Evolutionary conservation across 495 filamentous ascomycete genomes (phyloP).

Genomic region (Daldinia caldariorum): DNA sequence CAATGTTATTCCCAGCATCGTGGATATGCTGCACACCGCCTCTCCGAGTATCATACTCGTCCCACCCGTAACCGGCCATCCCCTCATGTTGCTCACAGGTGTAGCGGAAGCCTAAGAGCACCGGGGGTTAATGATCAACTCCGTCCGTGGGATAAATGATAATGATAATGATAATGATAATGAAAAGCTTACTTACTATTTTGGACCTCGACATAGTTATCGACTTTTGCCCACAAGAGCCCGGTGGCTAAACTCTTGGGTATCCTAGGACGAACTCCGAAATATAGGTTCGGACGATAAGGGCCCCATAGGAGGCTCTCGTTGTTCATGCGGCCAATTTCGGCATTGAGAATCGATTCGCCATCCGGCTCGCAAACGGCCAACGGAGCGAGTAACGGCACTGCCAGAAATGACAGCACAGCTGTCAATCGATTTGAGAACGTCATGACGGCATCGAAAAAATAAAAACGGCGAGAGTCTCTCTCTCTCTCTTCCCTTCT

Average conservation of each 20-base stretch:
- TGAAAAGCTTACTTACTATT: conserved; percentile 65
- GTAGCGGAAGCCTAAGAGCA: conserved; percentile 77
- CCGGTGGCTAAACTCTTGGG: conserved; percentile 85
- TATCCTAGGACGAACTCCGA: conserved; percentile 88
- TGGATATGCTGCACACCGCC: conserved; percentile 91
- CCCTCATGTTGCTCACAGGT: conserved; percentile 96
- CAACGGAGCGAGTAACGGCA: conserved; percentile 17
- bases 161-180: too few species aligned
- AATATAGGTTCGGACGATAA: conserved; percentile 95
- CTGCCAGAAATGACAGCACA: conserved; percentile 43
- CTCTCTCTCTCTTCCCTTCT: too few species aligned
- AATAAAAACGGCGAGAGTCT: background rate
- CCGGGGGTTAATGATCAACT: conserved; percentile 29
- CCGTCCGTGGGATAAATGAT: too few species aligned
- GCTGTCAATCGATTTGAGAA: conserved; percentile 46
- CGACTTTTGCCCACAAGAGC: conserved; percentile 89
- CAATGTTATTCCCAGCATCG: conserved; percentile 85
- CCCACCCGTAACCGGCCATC: conserved; percentile 97
- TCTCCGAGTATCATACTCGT: conserved; percentile 87
- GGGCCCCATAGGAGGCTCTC: conserved; percentile 94
- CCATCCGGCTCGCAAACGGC: conserved; percentile 30
- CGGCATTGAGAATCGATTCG: conserved; percentile 58
- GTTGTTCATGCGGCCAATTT: conserved; percentile 72
- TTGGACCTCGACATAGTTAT: conserved; percentile 80
- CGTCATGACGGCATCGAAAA: conserved; percentile 45